These are phyloP conservation scores for Halophytophthora polymorphica DNA, from an alignment of 352 stramenopile species.

Conservation along the genomic window DNA sequence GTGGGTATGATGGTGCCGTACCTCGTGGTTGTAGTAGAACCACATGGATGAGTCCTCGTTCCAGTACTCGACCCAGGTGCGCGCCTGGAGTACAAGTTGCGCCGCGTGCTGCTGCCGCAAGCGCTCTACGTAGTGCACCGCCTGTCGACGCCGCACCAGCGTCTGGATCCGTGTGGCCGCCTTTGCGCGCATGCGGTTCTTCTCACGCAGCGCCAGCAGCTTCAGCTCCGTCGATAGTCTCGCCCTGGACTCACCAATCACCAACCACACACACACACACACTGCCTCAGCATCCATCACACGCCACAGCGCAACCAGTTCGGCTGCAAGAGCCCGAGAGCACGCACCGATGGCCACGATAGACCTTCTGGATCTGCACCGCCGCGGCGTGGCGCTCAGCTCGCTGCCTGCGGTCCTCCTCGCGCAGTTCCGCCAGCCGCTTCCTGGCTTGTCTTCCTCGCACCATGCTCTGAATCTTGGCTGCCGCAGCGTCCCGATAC, in stretches of 20 bases:
- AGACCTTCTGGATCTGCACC: constrained; percentile 65
- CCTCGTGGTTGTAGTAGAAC: constrained; percentile 79
- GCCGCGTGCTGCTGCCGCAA: constrained; percentile 31
- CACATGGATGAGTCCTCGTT: constrained; percentile 64
- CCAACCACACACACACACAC: constrained; percentile 10
- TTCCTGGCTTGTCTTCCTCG: constrained; percentile 38
- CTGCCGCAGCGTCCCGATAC: constrained; percentile 34
- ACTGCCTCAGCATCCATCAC: too few relatives aligned
- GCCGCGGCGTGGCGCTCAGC: constrained; percentile 38
- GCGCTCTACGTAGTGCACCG: constrained; percentile 30
- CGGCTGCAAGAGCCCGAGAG: background rate
- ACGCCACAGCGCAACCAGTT: background rate
- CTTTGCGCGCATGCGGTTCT: constrained; percentile 42
- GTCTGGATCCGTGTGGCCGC: constrained; percentile 73
- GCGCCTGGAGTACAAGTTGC: constrained; percentile 43
- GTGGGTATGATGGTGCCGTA: constrained; percentile 7
- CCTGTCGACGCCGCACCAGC: constrained; percentile 42
- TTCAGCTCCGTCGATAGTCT: constrained; percentile 69
- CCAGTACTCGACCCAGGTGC: constrained; percentile 74
- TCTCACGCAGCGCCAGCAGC: constrained; percentile 54
- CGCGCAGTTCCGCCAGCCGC: constrained; percentile 26
- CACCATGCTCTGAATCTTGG: constrained; percentile 53
- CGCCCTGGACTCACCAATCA: constrained; percentile 19
- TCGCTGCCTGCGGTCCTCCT: constrained; percentile 25
- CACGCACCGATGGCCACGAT: constrained; percentile 62